Conservation (phyloP, 345 rosid genomes). For the Lepidium aucheri region DNA sequence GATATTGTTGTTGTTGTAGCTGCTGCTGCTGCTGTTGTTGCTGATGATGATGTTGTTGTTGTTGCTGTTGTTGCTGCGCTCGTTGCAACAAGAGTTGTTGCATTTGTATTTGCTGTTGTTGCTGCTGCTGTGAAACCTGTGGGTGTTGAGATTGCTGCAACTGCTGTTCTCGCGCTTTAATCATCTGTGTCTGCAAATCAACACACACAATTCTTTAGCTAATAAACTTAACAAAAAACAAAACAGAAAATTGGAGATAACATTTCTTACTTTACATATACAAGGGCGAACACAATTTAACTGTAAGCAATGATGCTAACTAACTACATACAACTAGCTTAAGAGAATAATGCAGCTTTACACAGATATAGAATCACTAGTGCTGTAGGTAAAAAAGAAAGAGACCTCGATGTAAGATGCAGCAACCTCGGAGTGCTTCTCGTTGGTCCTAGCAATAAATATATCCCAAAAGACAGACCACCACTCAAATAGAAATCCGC, state of each 20-base stretch:
- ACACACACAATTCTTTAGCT: not conserved
- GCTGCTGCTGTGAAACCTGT: constrained; percentile 57
- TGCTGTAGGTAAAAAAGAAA: not conserved
- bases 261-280: not conserved
- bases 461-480: constrained; percentile 99
- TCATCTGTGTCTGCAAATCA: constrained; percentile 49
- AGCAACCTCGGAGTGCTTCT: constrained; percentile 98
- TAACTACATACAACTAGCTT: not conserved
- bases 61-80: constrained; percentile 25
- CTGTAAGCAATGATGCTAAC: not conserved
- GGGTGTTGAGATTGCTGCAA: constrained; percentile 42
- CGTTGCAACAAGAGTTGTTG: constrained; percentile 36
- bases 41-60: constrained; percentile 38
- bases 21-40: constrained; percentile 31
- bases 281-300: not conserved
- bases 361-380: not conserved
- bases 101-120: constrained; percentile 41
- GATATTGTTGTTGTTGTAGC: constrained; percentile 37
- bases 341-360: not conserved
- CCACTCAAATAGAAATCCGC: constrained; percentile 99
- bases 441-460: constrained; percentile 96
- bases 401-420: constrained; percentile 94
- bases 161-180: constrained; percentile 66
- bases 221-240: not conserved
- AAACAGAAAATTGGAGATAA: not conserved